Base-by-base conservation (phyloP, 257 asterid species). In the Nyctanthes arbortristis region DNA sequence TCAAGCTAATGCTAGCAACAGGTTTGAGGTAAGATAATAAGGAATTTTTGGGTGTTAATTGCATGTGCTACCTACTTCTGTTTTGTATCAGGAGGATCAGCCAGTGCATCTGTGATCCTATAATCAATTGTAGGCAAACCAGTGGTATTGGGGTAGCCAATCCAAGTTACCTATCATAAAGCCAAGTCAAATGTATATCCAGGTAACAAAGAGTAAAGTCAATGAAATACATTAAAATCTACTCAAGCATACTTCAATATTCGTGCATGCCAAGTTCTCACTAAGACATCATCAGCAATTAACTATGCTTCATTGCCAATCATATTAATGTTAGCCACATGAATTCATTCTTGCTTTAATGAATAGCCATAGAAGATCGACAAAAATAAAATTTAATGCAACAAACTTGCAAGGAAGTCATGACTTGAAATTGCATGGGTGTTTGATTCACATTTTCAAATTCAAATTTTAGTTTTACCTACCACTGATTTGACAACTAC, bases 61-160 rank as follows among this genome's bases (percentile, higher is more conserved):
- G 3, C 54, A 4, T 33, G 11, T 29, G 67, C 67, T 58, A 76
- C 72, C 67, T 73, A 94, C 99, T 81, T 92, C 73, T 91, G 98
- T 72, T 81, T 80, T 61, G 99, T 77, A 77, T 81, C 90, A 72
- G 84, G 89, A 12, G 97, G 90, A 75, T 94, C 99, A 43, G 89
- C 98, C 71, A 85, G 82, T 58, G 91, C 81, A 83, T 94, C 99
- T 52, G 96, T 79, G 68, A 94, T 91, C 86, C 99, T 86, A 84
- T 91, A 94, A 81, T 94, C 99, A 76, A 94, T 82, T 70, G 93
- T 83, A 67, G 96, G 99, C 84, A 94, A 83, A 67, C 99, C 99
- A 66, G 99, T 91, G 63, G 99, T 94, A 74, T 94, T 94, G 55
- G 99, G 99, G 85, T 94, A 94, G 76, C 99, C 99, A 79, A 94